Evolutionary conservation across 2,329 filamentous ascomycete species (phyloP).

Genomic region (Microcyclosporella mali): DNA sequence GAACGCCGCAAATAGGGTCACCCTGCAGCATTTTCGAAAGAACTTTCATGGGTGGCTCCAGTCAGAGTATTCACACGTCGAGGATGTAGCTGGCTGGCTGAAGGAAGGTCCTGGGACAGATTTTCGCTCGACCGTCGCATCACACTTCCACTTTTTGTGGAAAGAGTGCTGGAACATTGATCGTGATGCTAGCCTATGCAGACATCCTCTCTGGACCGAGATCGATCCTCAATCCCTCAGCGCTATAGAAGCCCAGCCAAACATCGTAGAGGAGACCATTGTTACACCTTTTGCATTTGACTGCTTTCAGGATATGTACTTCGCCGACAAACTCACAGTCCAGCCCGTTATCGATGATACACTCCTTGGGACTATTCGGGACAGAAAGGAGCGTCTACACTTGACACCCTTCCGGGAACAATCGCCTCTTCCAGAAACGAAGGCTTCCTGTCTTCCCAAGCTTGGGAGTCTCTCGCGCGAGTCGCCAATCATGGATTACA

Average conservation of each 20-base stretch:
- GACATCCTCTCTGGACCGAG: constrained; percentile 36
- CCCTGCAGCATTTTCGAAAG: constrained; percentile 51
- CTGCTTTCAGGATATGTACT: constrained; percentile 59
- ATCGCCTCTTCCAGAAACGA: not conserved
- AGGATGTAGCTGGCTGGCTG: constrained; percentile 52
- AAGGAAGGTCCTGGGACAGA: constrained; percentile 41
- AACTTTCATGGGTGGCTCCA: constrained; percentile 55
- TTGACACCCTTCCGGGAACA: constrained; percentile 18
- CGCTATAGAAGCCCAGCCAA: constrained; percentile 27
- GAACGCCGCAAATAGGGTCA: constrained; percentile 33
- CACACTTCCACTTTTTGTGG: constrained; percentile 58
- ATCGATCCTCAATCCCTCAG: constrained; percentile 25
- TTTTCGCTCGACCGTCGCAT: constrained; percentile 56
- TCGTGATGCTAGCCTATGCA: constrained; percentile 19
- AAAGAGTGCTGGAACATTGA: constrained; percentile 55
- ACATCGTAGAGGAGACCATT: constrained; percentile 44
- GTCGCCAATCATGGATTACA: too few relatives aligned
- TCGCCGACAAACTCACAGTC: constrained; percentile 46
- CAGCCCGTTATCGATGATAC: constrained; percentile 13
- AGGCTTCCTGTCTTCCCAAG: not conserved
- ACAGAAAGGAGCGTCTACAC: constrained; percentile 20
- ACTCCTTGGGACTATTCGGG: constrained; percentile 9
- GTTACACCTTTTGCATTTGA: constrained; percentile 64
- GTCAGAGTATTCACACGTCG: constrained; percentile 39
- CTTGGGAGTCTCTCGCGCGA: not conserved